A percentile compares a stretch with the other conserved stretches of the same genome.
These are phyloP conservation scores for Aspergillus sclerotialis DNA, from an alignment of 2,329 filamentous ascomycete genomes.

Conservation along the genomic window DNA sequence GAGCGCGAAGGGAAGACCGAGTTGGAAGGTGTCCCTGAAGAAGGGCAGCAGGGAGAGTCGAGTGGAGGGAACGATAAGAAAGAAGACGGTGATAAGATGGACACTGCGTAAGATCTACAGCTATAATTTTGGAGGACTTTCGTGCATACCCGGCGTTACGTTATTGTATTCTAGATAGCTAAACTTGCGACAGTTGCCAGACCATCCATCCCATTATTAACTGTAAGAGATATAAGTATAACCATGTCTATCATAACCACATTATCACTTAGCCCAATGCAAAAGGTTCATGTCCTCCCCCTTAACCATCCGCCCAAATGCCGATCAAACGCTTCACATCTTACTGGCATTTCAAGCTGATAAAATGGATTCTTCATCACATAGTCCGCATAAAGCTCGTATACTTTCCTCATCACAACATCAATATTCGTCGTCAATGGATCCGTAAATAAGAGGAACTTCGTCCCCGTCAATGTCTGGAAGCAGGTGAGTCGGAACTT, in stretches of 20 bases:
- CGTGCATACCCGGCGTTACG: slow-evolving; percentile 34
- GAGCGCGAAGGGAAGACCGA: slow-evolving; percentile 64
- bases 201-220: slow-evolving; percentile 7
- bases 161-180: slow-evolving; percentile 15
- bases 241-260: slow-evolving; percentile 13
- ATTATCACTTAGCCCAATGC: no score
- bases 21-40: slow-evolving; percentile 76
- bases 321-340: slow-evolving; percentile 91
- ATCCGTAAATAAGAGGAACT: slow-evolving; percentile 94
- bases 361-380: slow-evolving; percentile 99
- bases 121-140: slow-evolving; percentile 15
- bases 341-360: slow-evolving; percentile 92
- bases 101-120: slow-evolving; percentile 60
- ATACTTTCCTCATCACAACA: slow-evolving; percentile 72
- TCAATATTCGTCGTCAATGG: slow-evolving; percentile 79
- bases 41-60: slow-evolving; percentile 60
- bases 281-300: slow-evolving; percentile 47
- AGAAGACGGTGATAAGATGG: slow-evolving; percentile 73
- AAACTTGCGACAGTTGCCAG: slow-evolving; percentile 8
- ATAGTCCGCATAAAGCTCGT: slow-evolving; percentile 92
- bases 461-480: slow-evolving; percentile 86
- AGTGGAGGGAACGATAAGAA: slow-evolving; percentile 53
- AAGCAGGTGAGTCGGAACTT: slow-evolving; percentile 96
- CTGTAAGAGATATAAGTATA: slow-evolving; percentile 10
- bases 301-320: slow-evolving; percentile 75